Evolutionary conservation across 2,329 filamentous ascomycete species (phyloP), one percentile per base, ranked within the genome.

Genomic region (Diaporthe vexans): DNA sequence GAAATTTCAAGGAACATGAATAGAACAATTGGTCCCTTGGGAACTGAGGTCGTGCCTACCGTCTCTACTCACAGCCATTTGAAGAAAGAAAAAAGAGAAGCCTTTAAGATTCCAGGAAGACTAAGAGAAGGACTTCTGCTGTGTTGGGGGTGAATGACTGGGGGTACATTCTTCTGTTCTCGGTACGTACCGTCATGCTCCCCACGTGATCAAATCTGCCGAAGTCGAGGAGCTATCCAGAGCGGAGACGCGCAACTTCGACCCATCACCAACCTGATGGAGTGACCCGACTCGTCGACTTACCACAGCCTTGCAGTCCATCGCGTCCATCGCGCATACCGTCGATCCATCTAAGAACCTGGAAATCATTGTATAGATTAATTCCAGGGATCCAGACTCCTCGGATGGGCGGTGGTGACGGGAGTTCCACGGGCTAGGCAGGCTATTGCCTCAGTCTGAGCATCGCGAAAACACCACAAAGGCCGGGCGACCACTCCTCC

Each of bases 381-480:
- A 54, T 74, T 67, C 24, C n/a, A n/a, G 21, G 51, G 29, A 21
- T 43, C 35, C n/a, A 57, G 26, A 58, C 56, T 48, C 37, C 21
- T 67, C 65, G 57, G 71, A 75, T 75, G 74, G 74, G 74, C 48
- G 29, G 40, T 40, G 57, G 71, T 68, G 43, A 40, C 51, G 65
- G 57, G 43, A 37, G 24, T 43, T 58, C 73, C 51, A 70, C 57
- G 65, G 74, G 72, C 74, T 74, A 76, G 72, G 74, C 74, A 76
- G 74, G 74, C 74, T 72, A 29, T 54, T 76, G 74, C 74, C 74
- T 74, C 61, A 71, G 74, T 76, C 74, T 72, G 72, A 56, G 65
- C 72, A 58, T 54, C 59, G 59, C 54, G 26, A 57, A 13, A 63
- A 33, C 24, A 59, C 26, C 48, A 40, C 43, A 56, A 56, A 68